Evolutionary conservation across 2,329 filamentous ascomycete species (phyloP), one percentile per base, ranked within the genome.

Genomic region (Aaosphaeria pasadenensis): DNA sequence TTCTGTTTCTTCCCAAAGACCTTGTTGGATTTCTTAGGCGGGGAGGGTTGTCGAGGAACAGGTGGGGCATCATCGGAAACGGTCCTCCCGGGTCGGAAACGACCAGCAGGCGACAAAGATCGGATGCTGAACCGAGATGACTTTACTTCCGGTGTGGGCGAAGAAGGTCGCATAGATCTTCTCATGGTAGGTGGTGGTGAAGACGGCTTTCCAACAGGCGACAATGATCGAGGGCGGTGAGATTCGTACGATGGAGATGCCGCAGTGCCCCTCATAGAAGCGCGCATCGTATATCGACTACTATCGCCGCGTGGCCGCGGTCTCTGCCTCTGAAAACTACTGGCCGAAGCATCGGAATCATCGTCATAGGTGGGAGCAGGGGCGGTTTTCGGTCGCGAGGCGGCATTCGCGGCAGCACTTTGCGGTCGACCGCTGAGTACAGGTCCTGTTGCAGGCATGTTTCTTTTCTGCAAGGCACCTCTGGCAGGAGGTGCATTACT

Each of bases 301-400:
- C 77, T 77, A 39, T 76, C 59, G 45, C 47, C 47, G 51, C 43
- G 50, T 45, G 48, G 56, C 48, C 73, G 64, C 35, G 78, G 72
- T 51, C 81, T 56, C 30, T 54, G 51, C 30, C 89, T 85, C 62
- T 82, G 87, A 74, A 96, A 96, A 65, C 89, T 95, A 71, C 88
- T 95, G 24, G 71, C 75, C 4, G 76, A 78, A 33, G 74, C 74
- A 51, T 70, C 70, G 11, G 69, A 72, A 46, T 76, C 74, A 43
- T 73, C 67, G n/a, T 70, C 64, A 38, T 68, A 65, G 1, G 62
- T 64, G 11, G 59, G 59, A 4, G 44, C 57, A 7, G 66, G 51
- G 5, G 63, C 55, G 44, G 50, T 47, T 24, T 24, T 24, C 7
- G 55, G 48, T 39, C 57, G 62, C 13, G 49, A 53, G 2, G 48